These are phyloP conservation scores for Prunus campanulata DNA, from an alignment of 306 rosid species.

Conservation along the genomic window DNA sequence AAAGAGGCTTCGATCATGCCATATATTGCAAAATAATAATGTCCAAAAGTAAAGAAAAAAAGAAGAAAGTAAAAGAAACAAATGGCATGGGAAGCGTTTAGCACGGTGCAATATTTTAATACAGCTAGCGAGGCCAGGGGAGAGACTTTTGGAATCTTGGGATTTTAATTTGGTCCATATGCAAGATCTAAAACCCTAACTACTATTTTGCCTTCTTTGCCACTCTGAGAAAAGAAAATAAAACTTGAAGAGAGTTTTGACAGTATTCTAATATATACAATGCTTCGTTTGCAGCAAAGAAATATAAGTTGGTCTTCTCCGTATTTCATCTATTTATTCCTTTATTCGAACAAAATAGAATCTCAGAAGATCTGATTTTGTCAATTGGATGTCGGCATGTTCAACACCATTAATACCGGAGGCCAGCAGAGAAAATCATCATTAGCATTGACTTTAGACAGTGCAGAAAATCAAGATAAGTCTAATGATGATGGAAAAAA, in stretches of 20 bases:
- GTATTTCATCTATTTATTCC: constrained; percentile 14
- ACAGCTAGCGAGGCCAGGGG: neutral
- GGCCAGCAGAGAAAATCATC: neutral
- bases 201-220: constrained; percentile 16
- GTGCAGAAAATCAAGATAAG: neutral
- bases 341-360: constrained; percentile 3
- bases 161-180: constrained; percentile 3
- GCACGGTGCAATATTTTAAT: neutral
- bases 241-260: neutral
- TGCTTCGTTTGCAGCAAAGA: constrained; percentile 1
- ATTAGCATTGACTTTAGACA: neutral
- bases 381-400: constrained; percentile 12
- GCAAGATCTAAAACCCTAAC: constrained; percentile 24
- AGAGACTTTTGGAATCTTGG: constrained; percentile 19
- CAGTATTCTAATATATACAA: neutral
- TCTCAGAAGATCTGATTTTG: constrained; percentile 27
- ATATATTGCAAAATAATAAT: no score
- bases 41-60: neutral
- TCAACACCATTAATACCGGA: neutral
- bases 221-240: neutral
- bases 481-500: neutral
- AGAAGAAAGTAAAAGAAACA: neutral
- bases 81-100: no score
- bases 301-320: constrained; percentile 12
- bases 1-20: no score